These are phyloP conservation scores for Spergularia bocconei DNA, from an alignment of 148 eudicot genomes.

Conservation along the genomic window DNA sequence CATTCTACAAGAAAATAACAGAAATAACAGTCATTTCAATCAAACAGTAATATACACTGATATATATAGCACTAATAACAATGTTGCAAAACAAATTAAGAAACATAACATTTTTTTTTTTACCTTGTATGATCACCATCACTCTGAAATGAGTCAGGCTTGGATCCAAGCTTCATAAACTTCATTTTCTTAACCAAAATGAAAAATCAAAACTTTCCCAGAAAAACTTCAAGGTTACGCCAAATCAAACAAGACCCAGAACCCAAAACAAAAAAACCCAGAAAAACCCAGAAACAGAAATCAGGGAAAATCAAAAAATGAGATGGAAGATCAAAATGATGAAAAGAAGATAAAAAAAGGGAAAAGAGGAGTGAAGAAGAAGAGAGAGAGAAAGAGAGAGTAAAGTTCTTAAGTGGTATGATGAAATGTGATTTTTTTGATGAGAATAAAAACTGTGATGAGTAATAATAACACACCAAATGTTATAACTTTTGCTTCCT, in stretches of 20 bases:
- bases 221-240: conserved; percentile 9
- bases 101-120: not conserved
- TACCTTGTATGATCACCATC: conserved; percentile 79
- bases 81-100: conserved; percentile 7
- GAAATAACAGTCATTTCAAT: conserved; percentile 16
- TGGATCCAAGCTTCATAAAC: conserved; percentile 93
- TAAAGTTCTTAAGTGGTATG: no score
- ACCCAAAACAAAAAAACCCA: conserved; percentile 14
- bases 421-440: not conserved
- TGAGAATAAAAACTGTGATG: not conserved
- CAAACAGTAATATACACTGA: conserved; percentile 12
- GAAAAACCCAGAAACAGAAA: conserved; percentile 23
- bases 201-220: conserved; percentile 1
- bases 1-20: not conserved
- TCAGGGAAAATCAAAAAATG: conserved; percentile 3
- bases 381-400: conserved; percentile 5
- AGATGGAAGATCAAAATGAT: not conserved
- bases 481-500: conserved; percentile 45
- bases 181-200: conserved; percentile 41
- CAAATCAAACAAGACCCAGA: conserved; percentile 17
- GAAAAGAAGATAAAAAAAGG: not conserved
- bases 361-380: not conserved
- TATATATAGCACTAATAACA: not conserved
- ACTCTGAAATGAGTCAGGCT: conserved; percentile 73
- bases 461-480: conserved; percentile 9